Base-by-base conservation (phyloP, 1,284 basidiomycete genomes). In the Fomitopsis palustris region DNA sequence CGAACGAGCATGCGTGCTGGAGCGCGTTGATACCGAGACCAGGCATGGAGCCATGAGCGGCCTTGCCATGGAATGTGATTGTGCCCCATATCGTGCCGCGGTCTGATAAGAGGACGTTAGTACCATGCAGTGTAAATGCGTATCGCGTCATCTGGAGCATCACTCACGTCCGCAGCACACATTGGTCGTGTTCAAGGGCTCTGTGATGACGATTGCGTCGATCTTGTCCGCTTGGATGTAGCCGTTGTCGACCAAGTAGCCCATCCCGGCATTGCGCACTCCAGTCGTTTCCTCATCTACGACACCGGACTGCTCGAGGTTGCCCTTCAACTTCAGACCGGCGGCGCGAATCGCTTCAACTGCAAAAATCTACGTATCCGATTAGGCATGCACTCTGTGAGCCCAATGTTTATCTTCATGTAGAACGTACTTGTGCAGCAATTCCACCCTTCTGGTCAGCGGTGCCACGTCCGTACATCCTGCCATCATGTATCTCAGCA, bases 31-130 rank as follows among this genome's bases (percentile, higher is more conserved):
- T 33, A 23, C 56, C 56, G 42, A 57, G 60, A 3, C 49, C 53
- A 37, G 60, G 60, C 56, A 61, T 61, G 19, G 60, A 57, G 2
- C 60, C 60, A 45, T 61, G 60, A 17, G 60, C 54, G 12, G 43
- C 23, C 8, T 38, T 19, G 27, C 60, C 60, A 42, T 39, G 52
- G 23, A 61, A 61, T 14, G 53, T 58, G 42, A 61, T 16, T 19
- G 60, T 58, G 3, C 60, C 60, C 60, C 60, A 61, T n/a, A 61
- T 57, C 1, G 60, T 61, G 16, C 56, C 56, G 17, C 60, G 55
- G 33, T 61, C 59, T 60, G 54, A n/a, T 12, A 16, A 12, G 2
- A 10, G 10, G 25, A 49, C 10, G 29, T 42, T 27, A 45, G 21
- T 16, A 14, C 16, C n/a, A 27, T 27, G 2, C n/a, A 49, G 17